phyloP scores from a whole-genome alignment of 257 asterid species.

The Solanum neorickii region DNA sequence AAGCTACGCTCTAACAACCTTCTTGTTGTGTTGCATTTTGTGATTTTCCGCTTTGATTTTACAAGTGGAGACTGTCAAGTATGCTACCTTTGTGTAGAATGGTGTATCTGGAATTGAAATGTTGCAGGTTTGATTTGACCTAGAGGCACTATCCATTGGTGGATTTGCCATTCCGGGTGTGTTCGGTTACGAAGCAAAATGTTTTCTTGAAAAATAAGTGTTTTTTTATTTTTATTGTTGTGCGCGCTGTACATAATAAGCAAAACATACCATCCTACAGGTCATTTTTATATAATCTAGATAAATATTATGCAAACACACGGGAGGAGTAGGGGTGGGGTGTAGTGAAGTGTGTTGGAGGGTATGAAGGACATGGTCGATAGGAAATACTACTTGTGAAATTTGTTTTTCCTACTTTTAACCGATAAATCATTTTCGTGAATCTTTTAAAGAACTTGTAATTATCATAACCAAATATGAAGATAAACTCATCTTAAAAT shows the following conservation, averaged over 20 bases:
- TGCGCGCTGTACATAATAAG: neutral
- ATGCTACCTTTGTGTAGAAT: neutral
- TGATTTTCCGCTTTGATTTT: neutral
- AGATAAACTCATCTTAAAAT: neutral
- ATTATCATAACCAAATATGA: neutral
- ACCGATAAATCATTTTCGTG: neutral
- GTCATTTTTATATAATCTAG: neutral
- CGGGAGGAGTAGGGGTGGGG: neutral
- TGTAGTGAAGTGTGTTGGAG: neutral
- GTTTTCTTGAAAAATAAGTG: neutral
- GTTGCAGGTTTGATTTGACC: neutral
- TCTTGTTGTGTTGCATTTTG: neutral
- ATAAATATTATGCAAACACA: neutral
- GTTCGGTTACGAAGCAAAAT: neutral
- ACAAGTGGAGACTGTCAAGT: neutral
- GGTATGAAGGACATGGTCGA: neutral
- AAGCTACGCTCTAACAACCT: neutral
- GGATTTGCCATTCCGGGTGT: neutral
- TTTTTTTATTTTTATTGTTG: neutral
- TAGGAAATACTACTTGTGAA: neutral
- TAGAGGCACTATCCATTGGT: neutral
- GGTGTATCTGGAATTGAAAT: neutral
- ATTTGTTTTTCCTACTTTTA: neutral
- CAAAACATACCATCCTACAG: neutral
- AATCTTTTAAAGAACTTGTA: neutral